Percentiles rank a stretch among this genome's conserved stretches.
phyloP scores from a whole-genome alignment of 768 basidiomycete genomes.

The Thelephora aurantiotincta region DNA sequence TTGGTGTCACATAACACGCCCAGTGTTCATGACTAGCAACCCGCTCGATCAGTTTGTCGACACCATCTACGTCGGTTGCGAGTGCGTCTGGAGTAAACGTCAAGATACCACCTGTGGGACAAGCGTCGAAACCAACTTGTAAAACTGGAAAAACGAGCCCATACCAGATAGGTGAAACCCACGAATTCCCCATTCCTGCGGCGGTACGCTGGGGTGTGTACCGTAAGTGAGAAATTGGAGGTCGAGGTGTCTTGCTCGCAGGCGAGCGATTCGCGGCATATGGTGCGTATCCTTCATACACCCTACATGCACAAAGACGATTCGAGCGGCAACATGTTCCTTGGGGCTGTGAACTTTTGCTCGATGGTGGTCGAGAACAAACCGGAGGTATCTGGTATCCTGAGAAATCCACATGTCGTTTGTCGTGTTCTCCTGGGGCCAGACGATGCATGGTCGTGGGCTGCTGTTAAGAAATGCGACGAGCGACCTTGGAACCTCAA shows the following conservation, averaged over 20 bases:
- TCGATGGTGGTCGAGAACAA: slow-evolving; percentile 4
- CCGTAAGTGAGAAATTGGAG: slow-evolving; percentile 59
- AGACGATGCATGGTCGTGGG: slow-evolving; percentile 32
- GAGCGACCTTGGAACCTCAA: slow-evolving; percentile 34
- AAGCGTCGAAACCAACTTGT: neutral
- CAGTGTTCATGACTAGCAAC: slow-evolving; percentile 51
- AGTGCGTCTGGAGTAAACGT: slow-evolving; percentile 58
- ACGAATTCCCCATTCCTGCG: slow-evolving; percentile 41
- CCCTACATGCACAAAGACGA: slow-evolving; percentile 56
- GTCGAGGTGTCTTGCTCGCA: slow-evolving; percentile 28
- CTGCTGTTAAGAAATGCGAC: slow-evolving; percentile 28
- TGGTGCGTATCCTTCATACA: slow-evolving; percentile 34
- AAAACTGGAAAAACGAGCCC: slow-evolving; percentile 8
- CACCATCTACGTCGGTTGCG: slow-evolving; percentile 33
- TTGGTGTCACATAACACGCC: slow-evolving; percentile 53
- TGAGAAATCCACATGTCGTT: slow-evolving; percentile 25
- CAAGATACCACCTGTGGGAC: slow-evolving; percentile 46
- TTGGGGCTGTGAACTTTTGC: slow-evolving; percentile 4
- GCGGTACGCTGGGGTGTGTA: slow-evolving; percentile 37
- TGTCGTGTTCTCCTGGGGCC: slow-evolving; percentile 23
- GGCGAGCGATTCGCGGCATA: slow-evolving; percentile 33
- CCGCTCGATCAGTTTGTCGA: slow-evolving; percentile 33
- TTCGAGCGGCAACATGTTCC: slow-evolving; percentile 23
- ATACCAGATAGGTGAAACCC: slow-evolving; percentile 59
- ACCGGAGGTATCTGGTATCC: slow-evolving; percentile 10